Evolutionary conservation across 164 flowering plant species (phyloP).

Genomic region (Euptelea pleiosperma): DNA sequence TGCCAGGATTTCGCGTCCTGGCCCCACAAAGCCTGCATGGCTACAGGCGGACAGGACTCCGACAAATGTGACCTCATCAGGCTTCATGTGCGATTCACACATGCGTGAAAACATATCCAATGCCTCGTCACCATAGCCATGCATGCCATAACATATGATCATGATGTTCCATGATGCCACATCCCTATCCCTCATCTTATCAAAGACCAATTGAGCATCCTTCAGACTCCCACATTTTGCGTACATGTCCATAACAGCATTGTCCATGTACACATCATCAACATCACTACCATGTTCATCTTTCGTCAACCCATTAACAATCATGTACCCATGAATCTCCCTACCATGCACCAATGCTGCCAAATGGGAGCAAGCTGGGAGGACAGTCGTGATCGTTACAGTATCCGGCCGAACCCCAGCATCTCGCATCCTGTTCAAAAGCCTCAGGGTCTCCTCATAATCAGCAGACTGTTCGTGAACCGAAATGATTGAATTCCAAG

Average conservation of each 20-base stretch:
- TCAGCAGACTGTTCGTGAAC: slow-evolving; percentile 55
- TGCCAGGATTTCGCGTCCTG: slow-evolving; percentile 34
- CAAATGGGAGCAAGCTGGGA: slow-evolving; percentile 59
- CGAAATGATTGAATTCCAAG: slow-evolving; percentile 70
- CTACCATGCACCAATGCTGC: slow-evolving; percentile 66
- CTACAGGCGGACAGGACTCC: slow-evolving; percentile 62
- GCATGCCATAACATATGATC: slow-evolving; percentile 69
- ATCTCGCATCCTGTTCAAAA: slow-evolving; percentile 46
- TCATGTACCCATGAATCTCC: slow-evolving; percentile 62
- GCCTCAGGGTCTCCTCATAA: slow-evolving; percentile 41
- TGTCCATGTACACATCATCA: slow-evolving; percentile 31
- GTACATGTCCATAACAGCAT: slow-evolving; percentile 77
- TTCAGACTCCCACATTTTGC: slow-evolving; percentile 67
- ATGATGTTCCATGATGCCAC: slow-evolving; percentile 82
- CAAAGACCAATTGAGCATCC: slow-evolving; percentile 51
- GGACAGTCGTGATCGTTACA: slow-evolving; percentile 50
- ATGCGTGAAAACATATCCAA: slow-evolving; percentile 38
- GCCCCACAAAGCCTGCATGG: slow-evolving; percentile 50
- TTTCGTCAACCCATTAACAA: slow-evolving; percentile 42
- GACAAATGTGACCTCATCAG: slow-evolving; percentile 36
- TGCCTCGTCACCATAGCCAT: slow-evolving; percentile 53
- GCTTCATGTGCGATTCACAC: slow-evolving; percentile 15
- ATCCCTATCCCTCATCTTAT: slow-evolving; percentile 40
- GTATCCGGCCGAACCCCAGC: slow-evolving; percentile 48
- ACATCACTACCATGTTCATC: slow-evolving; percentile 8